A percentile compares a stretch with the other conserved stretches of the same genome.
Conservation (phyloP, 306 rosid genomes). For the Sesbania bispinosa region DNA sequence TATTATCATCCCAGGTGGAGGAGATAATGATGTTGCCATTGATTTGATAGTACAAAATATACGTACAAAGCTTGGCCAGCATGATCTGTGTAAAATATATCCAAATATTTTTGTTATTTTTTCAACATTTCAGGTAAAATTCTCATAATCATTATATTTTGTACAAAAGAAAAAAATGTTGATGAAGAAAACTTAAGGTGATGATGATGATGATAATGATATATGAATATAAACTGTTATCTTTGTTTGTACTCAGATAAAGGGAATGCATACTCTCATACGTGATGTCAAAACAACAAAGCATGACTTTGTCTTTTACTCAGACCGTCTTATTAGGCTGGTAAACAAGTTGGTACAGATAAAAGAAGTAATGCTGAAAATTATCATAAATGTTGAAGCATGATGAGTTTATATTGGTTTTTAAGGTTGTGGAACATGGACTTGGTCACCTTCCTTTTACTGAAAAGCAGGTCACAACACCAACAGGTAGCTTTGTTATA, state of each 20-base stretch:
- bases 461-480: constrained; percentile 78
- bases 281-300: constrained; percentile 73
- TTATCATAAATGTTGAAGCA: not conserved
- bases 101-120: constrained; percentile 68
- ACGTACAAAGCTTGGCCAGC: constrained; percentile 85
- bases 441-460: constrained; percentile 84
- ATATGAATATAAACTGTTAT: not conserved
- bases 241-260: constrained; percentile 38
- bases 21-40: constrained; percentile 81
- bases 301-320: constrained; percentile 81
- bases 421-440: constrained; percentile 91
- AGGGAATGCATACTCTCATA: constrained; percentile 91
- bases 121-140: constrained; percentile 81
- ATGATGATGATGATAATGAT: not conserved
- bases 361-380: not conserved
- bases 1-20: constrained; percentile 82
- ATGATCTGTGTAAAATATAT: constrained; percentile 84
- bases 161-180: not conserved
- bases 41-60: constrained; percentile 87
- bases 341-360: constrained; percentile 28
- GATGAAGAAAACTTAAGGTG: too few relatives aligned
- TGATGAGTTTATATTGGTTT: constrained; percentile 11
- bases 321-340: constrained; percentile 82
- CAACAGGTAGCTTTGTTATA: constrained; percentile 59
- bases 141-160: not conserved